A percentile compares a stretch with the other conserved stretches of the same genome.
phyloP scores from a whole-genome alignment of 805 yeast species.

The Schizosaccharomyces pombe region ASM294v3 CU329670.1:3580001-3580500 shows the following conservation, averaged over 20 bases:
- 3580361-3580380: neutral
- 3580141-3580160: neutral
- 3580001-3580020: neutral
- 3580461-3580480: neutral
- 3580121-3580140: no score
- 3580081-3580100: neutral
- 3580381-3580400: neutral
- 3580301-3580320: neutral
- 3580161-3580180: neutral
- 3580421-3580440: neutral
- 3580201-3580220: no score
- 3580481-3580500: neutral
- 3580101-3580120: neutral
- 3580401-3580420: neutral
- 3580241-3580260: neutral
- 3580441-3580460: no score
- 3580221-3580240: no score
- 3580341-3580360: neutral
- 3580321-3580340: neutral
- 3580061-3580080: neutral
- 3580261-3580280: neutral
- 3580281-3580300: neutral
- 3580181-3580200: neutral
- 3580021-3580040: neutral
- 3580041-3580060: neutral